Evolutionary conservation across 768 basidiomycete genomes (phyloP).

Genomic region (Collybia sordida): DNA sequence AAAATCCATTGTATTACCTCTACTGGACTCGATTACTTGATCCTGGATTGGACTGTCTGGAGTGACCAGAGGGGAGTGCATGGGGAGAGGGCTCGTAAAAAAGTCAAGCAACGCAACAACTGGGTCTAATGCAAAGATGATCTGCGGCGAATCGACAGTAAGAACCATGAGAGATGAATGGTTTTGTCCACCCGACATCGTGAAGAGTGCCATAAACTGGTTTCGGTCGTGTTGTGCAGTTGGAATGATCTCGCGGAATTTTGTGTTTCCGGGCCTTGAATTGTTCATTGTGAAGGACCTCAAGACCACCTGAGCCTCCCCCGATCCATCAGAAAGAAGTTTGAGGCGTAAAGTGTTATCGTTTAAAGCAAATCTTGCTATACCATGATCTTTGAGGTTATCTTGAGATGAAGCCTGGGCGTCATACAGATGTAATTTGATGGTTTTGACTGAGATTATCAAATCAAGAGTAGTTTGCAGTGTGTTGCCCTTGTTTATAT

Average conservation of each 20-base stretch:
- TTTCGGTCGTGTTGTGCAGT: conserved; percentile 85
- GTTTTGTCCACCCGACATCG: conserved; percentile 60
- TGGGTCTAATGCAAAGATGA: conserved; percentile 92
- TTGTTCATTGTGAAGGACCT: conserved; percentile 91
- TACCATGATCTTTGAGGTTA: conserved; percentile 73
- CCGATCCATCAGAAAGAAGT: conserved; percentile 76
- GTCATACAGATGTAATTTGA: conserved; percentile 89
- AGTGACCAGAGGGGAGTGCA: conserved; percentile 9
- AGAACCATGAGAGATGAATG: conserved; percentile 72
- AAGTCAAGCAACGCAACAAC: conserved; percentile 88
- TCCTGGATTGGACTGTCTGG: neutral
- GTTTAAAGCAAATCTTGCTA: conserved; percentile 82
- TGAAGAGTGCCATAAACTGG: conserved; percentile 93
- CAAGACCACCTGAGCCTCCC: conserved; percentile 85
- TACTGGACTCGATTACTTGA: neutral
- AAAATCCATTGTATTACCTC: conserved; percentile 45
- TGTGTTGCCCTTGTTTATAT: conserved; percentile 19
- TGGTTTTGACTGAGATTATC: conserved; percentile 62
- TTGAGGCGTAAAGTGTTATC: conserved; percentile 80
- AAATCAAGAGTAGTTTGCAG: conserved; percentile 73
- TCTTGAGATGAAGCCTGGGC: conserved; percentile 51
- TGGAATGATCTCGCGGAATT: conserved; percentile 94
- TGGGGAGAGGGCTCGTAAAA: conserved; percentile 58
- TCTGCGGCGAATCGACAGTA: conserved; percentile 88
- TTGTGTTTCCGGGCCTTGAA: conserved; percentile 76